Evolutionary conservation across 192 early-diverging fungal genomes (phyloP).

Genomic region (Umbelopsis sp.): DNA sequence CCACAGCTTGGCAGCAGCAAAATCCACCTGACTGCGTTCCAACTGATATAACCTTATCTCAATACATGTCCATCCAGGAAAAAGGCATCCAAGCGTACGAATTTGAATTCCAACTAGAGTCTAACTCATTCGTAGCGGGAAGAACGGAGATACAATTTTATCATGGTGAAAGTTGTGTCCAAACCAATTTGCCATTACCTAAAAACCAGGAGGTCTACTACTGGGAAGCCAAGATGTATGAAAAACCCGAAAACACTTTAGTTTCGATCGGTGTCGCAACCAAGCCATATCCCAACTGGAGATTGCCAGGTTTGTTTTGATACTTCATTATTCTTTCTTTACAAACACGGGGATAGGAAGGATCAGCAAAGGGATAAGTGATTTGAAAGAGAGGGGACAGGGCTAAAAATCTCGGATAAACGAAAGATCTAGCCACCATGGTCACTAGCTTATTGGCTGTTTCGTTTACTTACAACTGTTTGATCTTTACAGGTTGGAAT

Average conservation of each 20-base stretch:
- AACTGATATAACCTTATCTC: constrained; percentile 73
- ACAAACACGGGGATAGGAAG: neutral
- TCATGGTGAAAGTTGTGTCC: constrained; percentile 69
- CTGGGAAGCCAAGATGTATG: constrained; percentile 80
- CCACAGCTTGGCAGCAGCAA: constrained; percentile 64
- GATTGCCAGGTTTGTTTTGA: constrained; percentile 55
- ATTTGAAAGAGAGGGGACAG: neutral
- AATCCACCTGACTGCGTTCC: constrained; percentile 73
- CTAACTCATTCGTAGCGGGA: constrained; percentile 69
- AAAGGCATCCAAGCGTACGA: constrained; percentile 81
- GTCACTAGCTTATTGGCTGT: too few relatives aligned
- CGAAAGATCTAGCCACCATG: neutral
- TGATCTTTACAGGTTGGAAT: constrained; percentile 64
- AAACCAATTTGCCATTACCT: constrained; percentile 76
- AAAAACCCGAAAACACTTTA: constrained; percentile 67
- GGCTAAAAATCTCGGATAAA: neutral
- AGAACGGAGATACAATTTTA: constrained; percentile 75
- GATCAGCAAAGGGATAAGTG: constrained; percentile 13
- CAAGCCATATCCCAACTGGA: constrained; percentile 73
- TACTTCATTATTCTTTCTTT: neutral
- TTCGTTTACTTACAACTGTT: neutral
- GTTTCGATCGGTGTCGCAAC: constrained; percentile 74
- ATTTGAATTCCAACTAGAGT: constrained; percentile 65
- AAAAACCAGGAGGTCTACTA: constrained; percentile 80
- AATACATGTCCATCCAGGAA: constrained; percentile 73